Evolutionary conservation across 495 filamentous ascomycete genomes (phyloP).

Genomic region (Tetracladium setigerum): DNA sequence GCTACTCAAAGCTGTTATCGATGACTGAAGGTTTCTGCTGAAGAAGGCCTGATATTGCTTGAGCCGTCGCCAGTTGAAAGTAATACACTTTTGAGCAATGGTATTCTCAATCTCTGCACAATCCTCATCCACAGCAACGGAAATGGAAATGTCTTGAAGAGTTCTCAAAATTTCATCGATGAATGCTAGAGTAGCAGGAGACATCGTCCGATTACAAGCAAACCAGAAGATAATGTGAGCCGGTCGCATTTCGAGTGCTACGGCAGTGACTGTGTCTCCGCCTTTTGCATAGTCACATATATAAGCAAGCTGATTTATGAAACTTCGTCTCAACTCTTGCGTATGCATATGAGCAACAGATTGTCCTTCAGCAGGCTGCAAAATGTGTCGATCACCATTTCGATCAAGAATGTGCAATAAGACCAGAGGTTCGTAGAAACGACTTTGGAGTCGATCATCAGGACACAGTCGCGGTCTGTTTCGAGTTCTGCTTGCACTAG

Average conservation of each 20-base stretch:
- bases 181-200: conserved; percentile 8
- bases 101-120: conserved; percentile 1
- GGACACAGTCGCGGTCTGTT: conserved; percentile 7
- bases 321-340: conserved; percentile 13
- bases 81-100: conserved; percentile 9
- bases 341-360: not conserved
- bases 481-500: too few species aligned
- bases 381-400: conserved; percentile 17
- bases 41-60: conserved; percentile 12
- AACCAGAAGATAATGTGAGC: conserved; percentile 20
- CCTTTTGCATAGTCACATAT: conserved; percentile 26
- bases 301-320: conserved; percentile 25
- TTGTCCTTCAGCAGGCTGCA: conserved; percentile 8
- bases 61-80: conserved; percentile 11
- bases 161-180: conserved; percentile 10
- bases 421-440: conserved; percentile 26
- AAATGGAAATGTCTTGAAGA: conserved; percentile 7
- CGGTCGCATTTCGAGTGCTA: conserved; percentile 21
- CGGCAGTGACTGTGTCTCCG: conserved; percentile 23
- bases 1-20: conserved; percentile 8
- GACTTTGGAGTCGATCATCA: conserved; percentile 13
- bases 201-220: conserved; percentile 16
- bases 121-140: conserved; percentile 1
- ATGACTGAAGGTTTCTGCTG: not conserved
- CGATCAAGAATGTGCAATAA: conserved; percentile 20